These are phyloP conservation scores for Nepenthes alata DNA, from an alignment of 179 eudicot species.

Conservation along the genomic window DNA sequence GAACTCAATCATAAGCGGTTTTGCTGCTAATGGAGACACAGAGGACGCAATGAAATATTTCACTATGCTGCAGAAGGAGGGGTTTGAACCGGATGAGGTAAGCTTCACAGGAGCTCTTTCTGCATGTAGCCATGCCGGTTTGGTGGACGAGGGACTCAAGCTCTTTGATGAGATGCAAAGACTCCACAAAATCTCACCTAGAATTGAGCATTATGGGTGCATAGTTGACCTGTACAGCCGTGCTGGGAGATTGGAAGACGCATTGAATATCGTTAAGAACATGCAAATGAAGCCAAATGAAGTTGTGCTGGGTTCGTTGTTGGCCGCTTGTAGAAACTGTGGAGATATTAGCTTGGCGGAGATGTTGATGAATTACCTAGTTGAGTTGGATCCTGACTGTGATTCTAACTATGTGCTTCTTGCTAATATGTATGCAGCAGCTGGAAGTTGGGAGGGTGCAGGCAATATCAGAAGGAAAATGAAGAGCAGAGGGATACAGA, in stretches of 20 bases:
- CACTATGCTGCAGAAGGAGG: conserved; percentile 33
- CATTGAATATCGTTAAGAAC: conserved; percentile 32
- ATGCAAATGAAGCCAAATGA: conserved; percentile 80
- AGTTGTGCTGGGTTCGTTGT: conserved; percentile 48
- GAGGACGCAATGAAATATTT: conserved; percentile 43
- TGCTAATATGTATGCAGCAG: conserved; percentile 62
- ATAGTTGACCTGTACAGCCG: conserved; percentile 61
- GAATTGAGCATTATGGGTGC: conserved; percentile 72
- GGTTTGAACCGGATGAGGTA: conserved; percentile 50
- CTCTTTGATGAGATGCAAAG: conserved; percentile 37
- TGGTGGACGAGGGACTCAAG: conserved; percentile 48
- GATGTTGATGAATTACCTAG: conserved; percentile 36
- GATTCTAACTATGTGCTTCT: conserved; percentile 60
- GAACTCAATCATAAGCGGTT: conserved; percentile 63
- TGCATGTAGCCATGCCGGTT: conserved; percentile 74
- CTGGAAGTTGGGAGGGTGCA: conserved; percentile 56
- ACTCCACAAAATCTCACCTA: conserved; percentile 30
- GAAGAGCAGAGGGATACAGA: conserved; percentile 49
- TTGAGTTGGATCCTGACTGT: conserved; percentile 30
- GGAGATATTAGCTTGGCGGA: conserved; percentile 52
- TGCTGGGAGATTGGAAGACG: conserved; percentile 58
- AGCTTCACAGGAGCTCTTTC: conserved; percentile 60
- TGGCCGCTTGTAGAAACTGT: conserved; percentile 52
- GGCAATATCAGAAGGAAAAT: conserved; percentile 50
- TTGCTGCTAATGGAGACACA: conserved; percentile 46